Percentiles rank a stretch among this genome's conserved stretches.
Conservation (phyloP, 2,329 filamentous ascomycete species). For the Neodidymelliopsis sp. region DNA sequence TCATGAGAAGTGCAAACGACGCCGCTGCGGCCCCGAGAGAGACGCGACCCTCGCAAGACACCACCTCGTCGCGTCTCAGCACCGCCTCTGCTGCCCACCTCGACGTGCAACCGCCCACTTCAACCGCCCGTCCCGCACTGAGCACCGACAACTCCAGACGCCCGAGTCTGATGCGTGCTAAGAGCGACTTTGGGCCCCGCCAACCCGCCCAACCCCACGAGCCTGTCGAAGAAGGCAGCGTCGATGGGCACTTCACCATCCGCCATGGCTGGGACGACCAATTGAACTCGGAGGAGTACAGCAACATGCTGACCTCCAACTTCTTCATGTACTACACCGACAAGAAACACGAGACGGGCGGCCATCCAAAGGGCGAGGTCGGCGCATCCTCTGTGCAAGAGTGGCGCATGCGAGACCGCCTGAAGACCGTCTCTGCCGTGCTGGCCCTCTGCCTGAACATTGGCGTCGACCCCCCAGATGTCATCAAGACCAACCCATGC, state of each 20-base stretch:
- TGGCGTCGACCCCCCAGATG: constrained; percentile 95
- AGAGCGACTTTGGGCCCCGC: constrained; percentile 66
- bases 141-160: constrained; percentile 56
- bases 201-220: constrained; percentile 33
- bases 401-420: constrained; percentile 95
- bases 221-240: constrained; percentile 51
- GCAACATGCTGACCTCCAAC: constrained; percentile 82
- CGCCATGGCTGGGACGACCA: constrained; percentile 93
- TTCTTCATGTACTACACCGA: constrained; percentile 99
- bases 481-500: constrained; percentile 92
- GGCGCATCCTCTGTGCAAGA: constrained; percentile 73
- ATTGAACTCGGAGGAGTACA: constrained; percentile 88
- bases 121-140: constrained; percentile 59
- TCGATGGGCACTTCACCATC: constrained; percentile 64
- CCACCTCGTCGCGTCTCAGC: constrained; percentile 33
- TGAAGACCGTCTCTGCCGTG: constrained; percentile 96
- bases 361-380: constrained; percentile 73
- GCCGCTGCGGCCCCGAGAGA: constrained; percentile 22
- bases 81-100: constrained; percentile 34
- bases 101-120: constrained; percentile 31
- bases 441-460: constrained; percentile 96
- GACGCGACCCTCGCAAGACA: constrained; percentile 23
- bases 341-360: constrained; percentile 94
- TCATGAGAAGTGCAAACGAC: constrained; percentile 42
- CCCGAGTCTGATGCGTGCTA: constrained; percentile 60